Evolutionary conservation across 192 early-diverging fungal species (phyloP), one percentile per base, ranked within the genome.

Genomic region (Coemansia sp.): DNA sequence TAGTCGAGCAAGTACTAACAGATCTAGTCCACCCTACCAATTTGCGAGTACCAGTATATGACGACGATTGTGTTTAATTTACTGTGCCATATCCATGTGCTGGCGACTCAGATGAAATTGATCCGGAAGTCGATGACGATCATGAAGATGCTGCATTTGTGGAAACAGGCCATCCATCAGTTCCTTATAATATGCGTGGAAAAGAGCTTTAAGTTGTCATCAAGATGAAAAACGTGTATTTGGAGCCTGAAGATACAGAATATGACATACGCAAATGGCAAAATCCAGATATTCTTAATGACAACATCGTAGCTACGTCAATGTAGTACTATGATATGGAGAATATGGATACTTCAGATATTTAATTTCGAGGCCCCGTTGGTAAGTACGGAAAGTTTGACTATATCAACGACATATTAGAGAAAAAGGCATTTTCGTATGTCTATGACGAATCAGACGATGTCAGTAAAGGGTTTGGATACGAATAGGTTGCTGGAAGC

Each of bases 261-360:
- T 86, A 84, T 51, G 34, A 59, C 3, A 86, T 85, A 7, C 49
- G 56, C 26, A 37, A 35, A 1, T 91, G 89, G 91, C 86, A 89
- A 29, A 70, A 89, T 2, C 89, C 89, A 45, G 89, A 82, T 7
- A 87, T 85, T 77, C 75, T 69, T 16, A 80, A 86, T 67, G 91
- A 91, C 61, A 64, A 72, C 59, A 89, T 92, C 53, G 71, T 87
- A 5, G 88, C 91, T 2, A 86, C 87, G 0, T 89, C 87, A 9
- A 84, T 92, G 28, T 84, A 84, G 60, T 90, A 90, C 68, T 90
- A 88, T 68, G 78, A 80, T 51, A 61, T 84, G 0, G 84, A 84
- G 18, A 90, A 92, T 79, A 84, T 90, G 40, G 83, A 75, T 6
- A 67, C 77, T 3, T 76, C 80, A 18, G 65, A 79, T 0, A 81